phyloP scores from a whole-genome alignment of 2,329 filamentous ascomycete genomes.

The Colletotrichum tabaci region DNA sequence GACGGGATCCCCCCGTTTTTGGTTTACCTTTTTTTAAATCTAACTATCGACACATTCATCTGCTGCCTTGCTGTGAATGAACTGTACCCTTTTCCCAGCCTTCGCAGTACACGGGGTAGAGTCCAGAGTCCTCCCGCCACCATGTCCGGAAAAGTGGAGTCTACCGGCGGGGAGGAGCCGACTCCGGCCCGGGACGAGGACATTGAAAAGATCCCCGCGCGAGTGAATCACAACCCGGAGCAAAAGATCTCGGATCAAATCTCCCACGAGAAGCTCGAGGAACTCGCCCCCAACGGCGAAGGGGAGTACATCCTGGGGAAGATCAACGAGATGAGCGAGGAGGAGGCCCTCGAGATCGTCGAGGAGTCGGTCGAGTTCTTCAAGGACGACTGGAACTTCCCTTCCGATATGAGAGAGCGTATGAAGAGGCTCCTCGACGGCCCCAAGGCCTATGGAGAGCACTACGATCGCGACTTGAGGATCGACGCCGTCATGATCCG shows the following conservation, averaged over 20 bases:
- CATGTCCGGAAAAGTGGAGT: constrained; percentile 39
- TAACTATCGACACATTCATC: not conserved
- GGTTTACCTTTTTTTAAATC: not conserved
- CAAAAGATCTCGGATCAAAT: constrained; percentile 53
- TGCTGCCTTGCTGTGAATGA: not conserved
- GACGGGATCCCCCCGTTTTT: too few relatives aligned
- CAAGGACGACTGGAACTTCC: constrained; percentile 62
- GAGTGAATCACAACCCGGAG: constrained; percentile 17
- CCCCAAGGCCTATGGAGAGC: constrained; percentile 56
- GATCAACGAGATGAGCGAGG: constrained; percentile 59
- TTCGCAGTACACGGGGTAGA: constrained; percentile 1
- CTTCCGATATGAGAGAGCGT: constrained; percentile 58
- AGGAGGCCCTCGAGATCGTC: constrained; percentile 58
- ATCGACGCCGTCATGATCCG: constrained; percentile 58
- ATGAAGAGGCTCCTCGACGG: constrained; percentile 57
- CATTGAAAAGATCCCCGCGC: constrained; percentile 35
- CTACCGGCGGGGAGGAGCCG: constrained; percentile 18
- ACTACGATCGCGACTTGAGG: constrained; percentile 58
- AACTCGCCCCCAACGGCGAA: constrained; percentile 60
- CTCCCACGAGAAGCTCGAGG: constrained; percentile 55
- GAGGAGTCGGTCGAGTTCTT: constrained; percentile 56
- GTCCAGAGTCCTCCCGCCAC: constrained; percentile 3
- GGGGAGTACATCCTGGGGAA: constrained; percentile 58
- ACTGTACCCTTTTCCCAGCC: not conserved
- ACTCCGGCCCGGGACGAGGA: constrained; percentile 23